A percentile compares a stretch with the other conserved stretches of the same genome.
phyloP scores from a whole-genome alignment of 208 protist genomes.

The Acanthamoeba sp. region DNA sequence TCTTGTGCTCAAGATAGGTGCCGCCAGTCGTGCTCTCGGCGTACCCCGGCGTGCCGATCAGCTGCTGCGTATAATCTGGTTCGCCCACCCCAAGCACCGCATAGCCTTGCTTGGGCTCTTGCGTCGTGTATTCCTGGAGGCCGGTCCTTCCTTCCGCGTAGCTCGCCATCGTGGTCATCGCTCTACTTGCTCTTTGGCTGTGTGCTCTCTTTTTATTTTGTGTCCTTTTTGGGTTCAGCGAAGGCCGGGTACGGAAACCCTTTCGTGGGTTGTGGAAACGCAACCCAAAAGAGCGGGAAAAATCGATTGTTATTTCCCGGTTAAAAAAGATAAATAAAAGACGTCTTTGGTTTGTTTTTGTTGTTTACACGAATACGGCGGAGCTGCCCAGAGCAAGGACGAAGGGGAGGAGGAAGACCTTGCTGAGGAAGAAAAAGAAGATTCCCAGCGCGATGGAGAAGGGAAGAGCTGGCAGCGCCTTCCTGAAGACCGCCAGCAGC shows the following conservation, averaged over 20 bases:
- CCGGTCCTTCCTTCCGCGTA: neutral
- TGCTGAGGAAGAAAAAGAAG: conserved; percentile 88
- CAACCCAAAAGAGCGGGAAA: neutral
- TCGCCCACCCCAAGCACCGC: neutral
- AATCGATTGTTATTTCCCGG: neutral
- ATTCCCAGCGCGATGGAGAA: conserved; percentile 90
- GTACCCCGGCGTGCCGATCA: neutral
- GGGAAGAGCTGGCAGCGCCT: conserved; percentile 91
- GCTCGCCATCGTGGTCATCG: neutral
- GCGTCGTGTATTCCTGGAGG: neutral
- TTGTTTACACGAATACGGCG: conserved; percentile 77
- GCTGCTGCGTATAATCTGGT: neutral
- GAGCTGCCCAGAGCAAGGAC: neutral
- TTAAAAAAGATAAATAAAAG: neutral
- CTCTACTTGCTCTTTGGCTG: neutral
- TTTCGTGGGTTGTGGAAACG: neutral
- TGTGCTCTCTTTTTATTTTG: neutral
- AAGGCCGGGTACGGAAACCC: neutral
- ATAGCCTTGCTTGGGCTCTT: neutral
- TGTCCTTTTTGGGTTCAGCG: neutral
- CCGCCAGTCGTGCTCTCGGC: neutral
- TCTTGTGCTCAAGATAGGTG: neutral
- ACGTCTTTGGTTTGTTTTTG: neutral
- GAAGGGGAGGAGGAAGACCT: conserved; percentile 82
- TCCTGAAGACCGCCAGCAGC: conserved; percentile 87